Percentiles rank a stretch among this genome's conserved stretches.
Conservation (phyloP, 73 alveolate species). For the Tetrahymena thermophila region DNA sequence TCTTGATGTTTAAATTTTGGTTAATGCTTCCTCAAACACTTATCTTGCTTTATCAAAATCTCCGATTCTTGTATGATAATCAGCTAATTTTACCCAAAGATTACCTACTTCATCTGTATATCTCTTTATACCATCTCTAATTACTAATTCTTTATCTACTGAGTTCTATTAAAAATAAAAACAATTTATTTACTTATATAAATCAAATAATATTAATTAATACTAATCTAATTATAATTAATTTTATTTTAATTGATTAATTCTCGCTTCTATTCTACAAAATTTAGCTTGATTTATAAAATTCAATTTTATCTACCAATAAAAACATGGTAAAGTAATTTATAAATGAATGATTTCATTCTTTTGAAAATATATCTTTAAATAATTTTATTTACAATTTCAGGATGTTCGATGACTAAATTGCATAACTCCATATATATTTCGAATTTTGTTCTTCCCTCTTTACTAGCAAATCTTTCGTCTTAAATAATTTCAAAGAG, state of each 20-base stretch:
- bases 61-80: slow-evolving; percentile 77
- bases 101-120: slow-evolving; percentile 89
- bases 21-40: slow-evolving; percentile 91
- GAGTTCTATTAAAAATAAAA: slow-evolving; percentile 16
- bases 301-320: too few relatives aligned
- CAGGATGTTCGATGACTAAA: slow-evolving; percentile 82
- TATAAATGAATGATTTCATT: too few relatives aligned
- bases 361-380: too few relatives aligned
- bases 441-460: slow-evolving; percentile 72
- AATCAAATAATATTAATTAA: too few relatives aligned
- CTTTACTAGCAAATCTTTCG: slow-evolving; percentile 70
- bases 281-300: too few relatives aligned
- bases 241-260: too few relatives aligned
- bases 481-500: slow-evolving; percentile 75
- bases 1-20: slow-evolving; percentile 78
- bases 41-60: slow-evolving; percentile 85
- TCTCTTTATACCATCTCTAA: slow-evolving; percentile 79
- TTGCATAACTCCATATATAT: slow-evolving; percentile 86
- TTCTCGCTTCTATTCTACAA: too few relatives aligned
- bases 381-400: neutral
- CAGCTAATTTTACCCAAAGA: slow-evolving; percentile 89
- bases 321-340: too few relatives aligned
- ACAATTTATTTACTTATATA: too few relatives aligned
- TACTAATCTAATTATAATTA: too few relatives aligned
- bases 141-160: slow-evolving; percentile 67